These are phyloP conservation scores for Alternaria atra DNA, from an alignment of 2,329 filamentous ascomycete genomes.

Conservation along the genomic window DNA sequence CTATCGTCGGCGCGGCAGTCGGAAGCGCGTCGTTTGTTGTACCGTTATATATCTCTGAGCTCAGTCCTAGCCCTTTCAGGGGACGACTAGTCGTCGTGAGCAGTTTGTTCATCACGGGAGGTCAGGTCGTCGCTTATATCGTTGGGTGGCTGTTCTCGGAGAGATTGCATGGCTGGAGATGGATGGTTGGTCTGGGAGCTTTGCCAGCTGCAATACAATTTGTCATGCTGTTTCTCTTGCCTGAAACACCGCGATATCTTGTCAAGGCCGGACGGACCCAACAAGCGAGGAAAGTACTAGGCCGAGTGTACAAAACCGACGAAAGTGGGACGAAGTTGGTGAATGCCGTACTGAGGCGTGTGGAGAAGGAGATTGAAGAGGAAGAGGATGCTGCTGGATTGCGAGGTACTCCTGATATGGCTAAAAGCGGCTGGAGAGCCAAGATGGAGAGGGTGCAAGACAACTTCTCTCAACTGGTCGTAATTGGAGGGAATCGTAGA, in stretches of 20 bases:
- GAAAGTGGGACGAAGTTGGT: constrained; percentile 56
- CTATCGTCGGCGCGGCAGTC: constrained; percentile 75
- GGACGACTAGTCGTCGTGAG: constrained; percentile 85
- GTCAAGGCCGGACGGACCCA: constrained; percentile 70
- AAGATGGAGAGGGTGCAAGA: constrained; percentile 61
- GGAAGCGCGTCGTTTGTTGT: constrained; percentile 83
- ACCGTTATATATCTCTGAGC: constrained; percentile 80
- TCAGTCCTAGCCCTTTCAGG: constrained; percentile 78
- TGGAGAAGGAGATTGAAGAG: constrained; percentile 77
- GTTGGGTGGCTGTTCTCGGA: constrained; percentile 77
- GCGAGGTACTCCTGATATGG: constrained; percentile 44
- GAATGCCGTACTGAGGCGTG: constrained; percentile 70
- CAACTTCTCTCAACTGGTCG: constrained; percentile 60
- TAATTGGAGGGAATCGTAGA: constrained; percentile 66
- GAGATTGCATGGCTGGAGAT: constrained; percentile 75
- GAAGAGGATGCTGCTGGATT: constrained; percentile 65
- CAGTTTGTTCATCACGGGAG: constrained; percentile 83
- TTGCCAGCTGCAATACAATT: constrained; percentile 78
- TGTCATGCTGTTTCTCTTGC: constrained; percentile 74
- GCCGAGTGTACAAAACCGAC: constrained; percentile 65
- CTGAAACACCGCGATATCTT: constrained; percentile 89
- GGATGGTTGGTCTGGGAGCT: constrained; percentile 89
- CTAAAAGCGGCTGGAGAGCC: constrained; percentile 39
- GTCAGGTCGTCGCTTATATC: constrained; percentile 88
- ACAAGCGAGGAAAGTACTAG: constrained; percentile 71